phyloP scores from a whole-genome alignment of 1,284 basidiomycete species.

The Ustilago cynodontis region DNA sequence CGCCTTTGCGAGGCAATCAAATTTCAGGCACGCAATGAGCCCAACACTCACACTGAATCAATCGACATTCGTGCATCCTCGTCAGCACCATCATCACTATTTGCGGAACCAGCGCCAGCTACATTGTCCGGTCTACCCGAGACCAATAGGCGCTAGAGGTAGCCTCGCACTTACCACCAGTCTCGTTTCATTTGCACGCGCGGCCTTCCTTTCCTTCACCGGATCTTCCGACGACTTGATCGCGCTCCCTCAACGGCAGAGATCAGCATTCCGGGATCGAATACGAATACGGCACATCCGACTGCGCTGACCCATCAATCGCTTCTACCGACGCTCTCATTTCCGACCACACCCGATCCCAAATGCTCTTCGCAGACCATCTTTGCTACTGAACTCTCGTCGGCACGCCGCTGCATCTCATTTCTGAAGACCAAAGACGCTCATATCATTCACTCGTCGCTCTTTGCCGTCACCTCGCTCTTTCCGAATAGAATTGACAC shows the following conservation, averaged over 20 bases:
- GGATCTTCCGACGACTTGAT: slow-evolving; percentile 2
- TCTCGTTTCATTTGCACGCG: background rate
- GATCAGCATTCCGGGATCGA: background rate
- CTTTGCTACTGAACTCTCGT: background rate
- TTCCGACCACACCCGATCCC: background rate
- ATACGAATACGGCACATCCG: background rate
- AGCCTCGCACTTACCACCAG: background rate
- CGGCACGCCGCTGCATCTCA: slow-evolving; percentile 6
- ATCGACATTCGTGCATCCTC: background rate
- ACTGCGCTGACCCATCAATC: background rate
- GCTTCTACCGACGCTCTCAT: background rate
- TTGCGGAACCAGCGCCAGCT: background rate
- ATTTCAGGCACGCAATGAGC: background rate
- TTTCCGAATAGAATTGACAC: background rate
- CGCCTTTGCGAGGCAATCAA: background rate
- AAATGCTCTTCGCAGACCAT: slow-evolving; percentile 7
- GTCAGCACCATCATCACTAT: background rate
- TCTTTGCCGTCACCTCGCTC: background rate
- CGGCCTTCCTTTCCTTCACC: background rate
- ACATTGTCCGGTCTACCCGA: background rate
- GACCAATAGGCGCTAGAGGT: background rate
- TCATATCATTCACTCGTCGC: background rate
- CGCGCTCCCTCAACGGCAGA: background rate
- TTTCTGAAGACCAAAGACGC: background rate
- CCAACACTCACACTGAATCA: slow-evolving; percentile 5